Conservation (phyloP, 1,284 basidiomycete species). For the Apiotrichum porosum region DNA sequence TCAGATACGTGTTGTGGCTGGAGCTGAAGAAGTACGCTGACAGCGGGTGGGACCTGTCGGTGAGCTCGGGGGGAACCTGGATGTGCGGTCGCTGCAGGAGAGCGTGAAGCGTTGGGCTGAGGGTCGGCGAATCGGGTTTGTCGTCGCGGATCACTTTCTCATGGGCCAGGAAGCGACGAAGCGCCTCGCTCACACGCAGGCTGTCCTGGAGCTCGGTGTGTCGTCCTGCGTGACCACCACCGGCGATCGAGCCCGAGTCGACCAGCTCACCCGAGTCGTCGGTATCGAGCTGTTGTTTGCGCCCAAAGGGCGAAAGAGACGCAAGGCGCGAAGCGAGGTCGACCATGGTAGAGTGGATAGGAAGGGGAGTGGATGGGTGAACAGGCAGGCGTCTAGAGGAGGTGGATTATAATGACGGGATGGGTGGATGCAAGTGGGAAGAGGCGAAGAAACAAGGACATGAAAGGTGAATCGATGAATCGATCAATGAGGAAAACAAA, state of each 20-base stretch:
- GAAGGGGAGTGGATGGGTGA: too few relatives aligned
- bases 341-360: too few relatives aligned
- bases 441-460: too few relatives aligned
- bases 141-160: conserved; percentile 8
- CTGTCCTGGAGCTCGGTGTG: not conserved
- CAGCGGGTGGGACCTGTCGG: conserved; percentile 56
- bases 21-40: conserved; percentile 88
- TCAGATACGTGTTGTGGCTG: conserved; percentile 96
- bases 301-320: too few relatives aligned
- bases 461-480: too few relatives aligned
- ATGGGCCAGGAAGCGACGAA: conserved; percentile 9
- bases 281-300: too few relatives aligned
- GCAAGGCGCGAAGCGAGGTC: not conserved
- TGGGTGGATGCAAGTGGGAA: too few relatives aligned
- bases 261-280: conserved; percentile 9
- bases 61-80: conserved; percentile 4
- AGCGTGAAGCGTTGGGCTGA: conserved; percentile 1
- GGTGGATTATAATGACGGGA: too few relatives aligned
- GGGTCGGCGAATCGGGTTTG: not conserved
- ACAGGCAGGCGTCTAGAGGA: too few relatives aligned
- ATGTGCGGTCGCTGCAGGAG: conserved; percentile 11
- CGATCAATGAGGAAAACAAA: too few relatives aligned
- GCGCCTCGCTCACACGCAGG: conserved; percentile 6
- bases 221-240: conserved; percentile 6
- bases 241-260: conserved; percentile 2